phyloP scores from a whole-genome alignment of 495 filamentous ascomycete genomes.

The Ascobolus immersus region DNA sequence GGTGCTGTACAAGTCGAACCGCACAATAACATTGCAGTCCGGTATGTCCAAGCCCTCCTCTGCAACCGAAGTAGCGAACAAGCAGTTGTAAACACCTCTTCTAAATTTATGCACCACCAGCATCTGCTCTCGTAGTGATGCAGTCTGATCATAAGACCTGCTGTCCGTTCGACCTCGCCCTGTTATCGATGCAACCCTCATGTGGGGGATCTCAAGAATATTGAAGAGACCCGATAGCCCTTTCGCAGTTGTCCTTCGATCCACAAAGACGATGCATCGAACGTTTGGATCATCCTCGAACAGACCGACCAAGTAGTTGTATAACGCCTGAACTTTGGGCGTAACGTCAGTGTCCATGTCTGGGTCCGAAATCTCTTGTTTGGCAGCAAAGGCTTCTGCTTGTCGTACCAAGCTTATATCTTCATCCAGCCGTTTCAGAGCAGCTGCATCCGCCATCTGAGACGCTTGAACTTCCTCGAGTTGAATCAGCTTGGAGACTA shows the following conservation, averaged over 20 bases:
- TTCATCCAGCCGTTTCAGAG: slow-evolving; percentile 22
- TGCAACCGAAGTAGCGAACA: slow-evolving; percentile 75
- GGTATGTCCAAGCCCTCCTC: slow-evolving; percentile 94
- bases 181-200: slow-evolving; percentile 43
- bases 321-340: slow-evolving; percentile 42
- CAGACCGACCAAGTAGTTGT: slow-evolving; percentile 28
- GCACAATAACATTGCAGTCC: slow-evolving; percentile 73
- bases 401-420: slow-evolving; percentile 31
- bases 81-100: slow-evolving; percentile 57
- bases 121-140: slow-evolving; percentile 51
- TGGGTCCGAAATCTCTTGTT: slow-evolving; percentile 24
- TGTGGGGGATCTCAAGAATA: slow-evolving; percentile 27
- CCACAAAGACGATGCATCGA: slow-evolving; percentile 75
- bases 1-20: slow-evolving; percentile 75
- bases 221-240: slow-evolving; percentile 40
- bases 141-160: slow-evolving; percentile 25
- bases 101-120: slow-evolving; percentile 51
- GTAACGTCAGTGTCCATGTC: slow-evolving; percentile 28
- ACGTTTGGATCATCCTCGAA: slow-evolving; percentile 30
- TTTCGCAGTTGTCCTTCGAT: slow-evolving; percentile 50
- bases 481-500: slow-evolving; percentile 35
- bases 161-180: slow-evolving; percentile 26
- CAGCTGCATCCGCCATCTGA: slow-evolving; percentile 10
- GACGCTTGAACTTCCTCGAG: slow-evolving; percentile 20
- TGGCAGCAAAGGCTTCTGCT: slow-evolving; percentile 30